Conservation (phyloP, 163 green algal species). For the Chlamydomonas reinhardtii region DNA sequence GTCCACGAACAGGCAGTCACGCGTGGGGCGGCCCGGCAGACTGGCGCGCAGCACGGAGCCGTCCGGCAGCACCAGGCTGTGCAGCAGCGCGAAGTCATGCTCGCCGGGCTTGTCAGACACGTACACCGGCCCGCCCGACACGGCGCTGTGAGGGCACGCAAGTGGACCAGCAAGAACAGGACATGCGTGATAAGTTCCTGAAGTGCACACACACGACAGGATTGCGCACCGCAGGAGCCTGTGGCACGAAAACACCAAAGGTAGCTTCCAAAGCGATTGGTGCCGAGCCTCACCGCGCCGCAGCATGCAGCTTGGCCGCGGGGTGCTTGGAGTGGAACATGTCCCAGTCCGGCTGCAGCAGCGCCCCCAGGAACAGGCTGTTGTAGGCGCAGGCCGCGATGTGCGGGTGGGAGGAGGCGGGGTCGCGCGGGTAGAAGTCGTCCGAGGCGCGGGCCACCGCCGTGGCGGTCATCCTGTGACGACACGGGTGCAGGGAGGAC, state of each 20-base stretch:
- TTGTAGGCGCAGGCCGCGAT: slow-evolving; percentile 96
- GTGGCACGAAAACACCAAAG: too few relatives aligned
- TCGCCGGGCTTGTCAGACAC: slow-evolving; percentile 93
- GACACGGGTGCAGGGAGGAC: neutral
- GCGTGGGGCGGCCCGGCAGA: slow-evolving; percentile 86
- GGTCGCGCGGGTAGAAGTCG: slow-evolving; percentile 97
- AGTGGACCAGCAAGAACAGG: too few relatives aligned
- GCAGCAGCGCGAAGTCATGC: slow-evolving; percentile 91
- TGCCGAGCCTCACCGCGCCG: slow-evolving; percentile 71
- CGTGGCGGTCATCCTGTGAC: slow-evolving; percentile 75
- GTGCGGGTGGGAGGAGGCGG: slow-evolving; percentile 86
- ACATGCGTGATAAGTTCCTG: too few relatives aligned
- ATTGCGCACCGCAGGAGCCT: too few relatives aligned
- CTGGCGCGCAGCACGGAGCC: slow-evolving; percentile 83
- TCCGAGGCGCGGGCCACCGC: slow-evolving; percentile 88
- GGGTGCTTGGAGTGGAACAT: slow-evolving; percentile 92
- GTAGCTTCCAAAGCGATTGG: too few relatives aligned
- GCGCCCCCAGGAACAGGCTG: slow-evolving; percentile 89
- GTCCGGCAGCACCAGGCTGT: slow-evolving; percentile 91
- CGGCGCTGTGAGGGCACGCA: neutral
- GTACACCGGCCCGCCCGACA: slow-evolving; percentile 91
- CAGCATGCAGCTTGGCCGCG: slow-evolving; percentile 71
- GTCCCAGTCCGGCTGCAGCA: slow-evolving; percentile 98
- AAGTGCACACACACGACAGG: too few relatives aligned
- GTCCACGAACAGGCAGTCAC: slow-evolving; percentile 92